Evolutionary conservation across 345 rosid species (phyloP).

Genomic region (Euphorbia pulcherrima): DNA sequence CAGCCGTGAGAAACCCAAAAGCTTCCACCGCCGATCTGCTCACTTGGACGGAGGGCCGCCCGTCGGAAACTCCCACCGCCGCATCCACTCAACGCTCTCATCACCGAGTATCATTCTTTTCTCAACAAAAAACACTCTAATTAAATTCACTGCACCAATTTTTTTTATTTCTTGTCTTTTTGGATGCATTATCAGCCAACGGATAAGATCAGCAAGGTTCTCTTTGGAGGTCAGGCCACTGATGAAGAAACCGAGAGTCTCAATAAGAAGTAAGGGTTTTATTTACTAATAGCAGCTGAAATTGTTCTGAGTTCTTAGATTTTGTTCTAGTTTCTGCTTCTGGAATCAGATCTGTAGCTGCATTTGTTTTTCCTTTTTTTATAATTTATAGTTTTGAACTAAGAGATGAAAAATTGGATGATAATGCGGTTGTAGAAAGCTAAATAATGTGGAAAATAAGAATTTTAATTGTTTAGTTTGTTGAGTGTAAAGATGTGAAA

Average conservation of each 20-base stretch:
- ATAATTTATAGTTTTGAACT: background rate
- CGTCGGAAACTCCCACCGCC: conserved; percentile 4
- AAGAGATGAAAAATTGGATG: background rate
- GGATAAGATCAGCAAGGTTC: conserved; percentile 23
- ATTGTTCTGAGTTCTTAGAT: no score
- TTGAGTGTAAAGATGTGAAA: no score
- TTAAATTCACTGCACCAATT: background rate
- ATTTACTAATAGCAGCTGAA: background rate
- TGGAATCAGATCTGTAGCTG: conserved; percentile 20
- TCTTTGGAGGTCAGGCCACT: conserved; percentile 27
- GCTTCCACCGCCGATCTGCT: conserved; percentile 30
- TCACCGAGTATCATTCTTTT: conserved; percentile 3
- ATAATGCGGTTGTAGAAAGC: background rate
- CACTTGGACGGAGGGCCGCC: conserved; percentile 25
- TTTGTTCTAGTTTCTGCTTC: background rate
- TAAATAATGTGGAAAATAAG: background rate
- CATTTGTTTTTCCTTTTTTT: background rate
- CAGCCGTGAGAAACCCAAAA: conserved; percentile 20
- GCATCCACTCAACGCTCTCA: conserved; percentile 17
- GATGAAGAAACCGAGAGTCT: conserved; percentile 26
- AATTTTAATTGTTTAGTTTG: background rate
- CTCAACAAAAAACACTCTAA: background rate
- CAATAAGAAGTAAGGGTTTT: conserved; percentile 14
- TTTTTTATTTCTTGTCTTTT: background rate
- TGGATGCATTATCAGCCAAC: conserved; percentile 22